Base-by-base conservation (phyloP, 2,329 filamentous ascomycete genomes). In the Beauveria bassiana region DNA sequence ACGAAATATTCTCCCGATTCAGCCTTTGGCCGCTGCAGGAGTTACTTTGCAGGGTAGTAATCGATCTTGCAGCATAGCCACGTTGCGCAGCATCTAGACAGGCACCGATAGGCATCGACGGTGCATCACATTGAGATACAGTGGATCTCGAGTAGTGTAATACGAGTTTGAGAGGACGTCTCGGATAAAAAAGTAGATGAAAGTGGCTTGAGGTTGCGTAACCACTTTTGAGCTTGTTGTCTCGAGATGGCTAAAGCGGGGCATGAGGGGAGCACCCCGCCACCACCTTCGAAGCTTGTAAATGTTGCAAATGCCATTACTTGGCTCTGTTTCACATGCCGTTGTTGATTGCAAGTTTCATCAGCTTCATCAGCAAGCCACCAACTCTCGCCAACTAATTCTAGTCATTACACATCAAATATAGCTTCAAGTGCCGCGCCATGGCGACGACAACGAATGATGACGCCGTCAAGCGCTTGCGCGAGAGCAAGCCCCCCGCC, bases 401-500 rank as follows among this genome's bases (percentile, higher is more conserved):
- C 34, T 38, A 56, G 9, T 5, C 5, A 28, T 22, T 22, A 50
- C 28, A 34, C 2, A 40, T 6, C 9, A 5, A 34, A 28, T 5
- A 50, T 14, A 16, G 12, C 24, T 16, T 2, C 10, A 5, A 12
- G 20, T n/a, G 12, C 28, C n/a, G 31, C 24, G 28, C 56, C 62
- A 74, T 73, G 69, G 68, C 71, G 43, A 68, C 73, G 58, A 70
- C 73, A 43, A 67, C 73, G 58, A 71, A 73, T 34, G 71, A 76
- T 40, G 73, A 77, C 64, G 73, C 76, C 62, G 72, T 81, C 57
- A 70, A 75, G 68, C 76, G 79, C 38, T 77, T 83, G 62, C 70
- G 74, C 52, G 79, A 82, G 65, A 78, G 79, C 49, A 74, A 75
- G 28, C 81, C 81, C 7, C 81, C 81, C 3, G 77, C 78, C 22